Evolutionary conservation across 148 eudicot genomes (phyloP).

Genomic region (Silene latifolia): DNA sequence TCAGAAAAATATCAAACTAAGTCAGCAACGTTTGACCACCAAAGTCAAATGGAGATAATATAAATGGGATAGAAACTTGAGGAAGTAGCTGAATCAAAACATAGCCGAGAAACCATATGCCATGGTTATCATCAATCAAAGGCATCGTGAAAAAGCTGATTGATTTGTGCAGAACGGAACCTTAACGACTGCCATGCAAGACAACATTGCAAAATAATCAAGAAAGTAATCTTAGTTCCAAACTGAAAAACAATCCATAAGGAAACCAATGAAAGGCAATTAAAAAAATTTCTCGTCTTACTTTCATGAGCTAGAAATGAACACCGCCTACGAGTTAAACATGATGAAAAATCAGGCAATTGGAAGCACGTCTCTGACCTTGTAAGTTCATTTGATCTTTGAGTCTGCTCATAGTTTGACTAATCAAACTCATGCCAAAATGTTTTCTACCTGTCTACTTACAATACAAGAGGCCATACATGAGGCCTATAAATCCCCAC

Average conservation of each 20-base stretch:
- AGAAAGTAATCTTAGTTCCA: not conserved
- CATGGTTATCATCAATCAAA: too few relatives aligned
- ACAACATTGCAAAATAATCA: not conserved
- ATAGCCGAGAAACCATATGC: too few relatives aligned
- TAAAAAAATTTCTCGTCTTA: not conserved
- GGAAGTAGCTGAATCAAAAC: too few relatives aligned
- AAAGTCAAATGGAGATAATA: too few relatives aligned
- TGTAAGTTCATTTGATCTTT: not conserved
- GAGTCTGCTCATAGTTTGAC: not conserved
- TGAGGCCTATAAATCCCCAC: not conserved
- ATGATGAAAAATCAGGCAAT: not conserved
- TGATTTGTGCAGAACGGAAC: not conserved
- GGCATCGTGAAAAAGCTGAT: not conserved
- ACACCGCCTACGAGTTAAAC: not conserved
- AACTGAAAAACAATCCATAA: too few relatives aligned
- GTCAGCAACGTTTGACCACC: too few relatives aligned
- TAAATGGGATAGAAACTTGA: too few relatives aligned
- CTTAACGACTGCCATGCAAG: not conserved
- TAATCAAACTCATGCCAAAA: not conserved
- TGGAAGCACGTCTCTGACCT: not conserved
- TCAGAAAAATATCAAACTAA: too few relatives aligned
- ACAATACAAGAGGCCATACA: not conserved
- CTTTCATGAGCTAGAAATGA: not conserved
- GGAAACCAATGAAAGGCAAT: too few relatives aligned
- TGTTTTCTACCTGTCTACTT: not conserved